Evolutionary conservation across 2,329 filamentous ascomycete species (phyloP).

Genomic region (Plectosphaerella plurivora): DNA sequence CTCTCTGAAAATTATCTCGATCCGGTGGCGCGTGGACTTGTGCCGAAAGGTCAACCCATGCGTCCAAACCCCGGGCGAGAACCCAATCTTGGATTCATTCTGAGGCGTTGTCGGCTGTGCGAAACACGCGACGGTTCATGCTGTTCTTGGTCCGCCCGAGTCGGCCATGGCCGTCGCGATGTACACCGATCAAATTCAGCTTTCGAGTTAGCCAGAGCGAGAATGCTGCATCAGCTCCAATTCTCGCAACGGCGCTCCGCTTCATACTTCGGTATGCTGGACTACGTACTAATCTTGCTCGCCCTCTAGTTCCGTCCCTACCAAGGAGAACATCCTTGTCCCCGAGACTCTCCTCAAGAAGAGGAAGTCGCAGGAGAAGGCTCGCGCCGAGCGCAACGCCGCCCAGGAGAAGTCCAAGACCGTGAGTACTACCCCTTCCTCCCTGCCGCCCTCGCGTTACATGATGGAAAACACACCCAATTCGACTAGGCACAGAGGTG

Average conservation of each 20-base stretch:
- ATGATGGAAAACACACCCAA: conserved; percentile 85
- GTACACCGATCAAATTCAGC: conserved; percentile 78
- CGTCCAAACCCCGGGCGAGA: conserved; percentile 35
- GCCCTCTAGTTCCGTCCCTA: conserved; percentile 74
- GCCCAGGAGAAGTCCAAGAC: conserved; percentile 84
- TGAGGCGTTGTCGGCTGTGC: conserved; percentile 78
- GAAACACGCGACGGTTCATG: neutral
- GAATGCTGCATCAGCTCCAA: conserved; percentile 91
- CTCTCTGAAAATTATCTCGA: conserved; percentile 75
- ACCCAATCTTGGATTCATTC: conserved; percentile 44
- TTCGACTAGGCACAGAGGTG: conserved; percentile 85
- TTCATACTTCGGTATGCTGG: conserved; percentile 60
- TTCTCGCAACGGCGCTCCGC: conserved; percentile 84
- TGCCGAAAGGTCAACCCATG: conserved; percentile 21
- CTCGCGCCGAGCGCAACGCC: conserved; percentile 80
- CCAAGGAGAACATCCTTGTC: conserved; percentile 91
- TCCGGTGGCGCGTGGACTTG: conserved; percentile 24
- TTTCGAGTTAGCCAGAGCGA: conserved; percentile 83
- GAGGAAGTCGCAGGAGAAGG: conserved; percentile 99
- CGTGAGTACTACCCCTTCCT: conserved; percentile 58
- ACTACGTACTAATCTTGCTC: conserved; percentile 74
- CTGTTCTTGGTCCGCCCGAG: neutral
- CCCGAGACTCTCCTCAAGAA: conserved; percentile 99
- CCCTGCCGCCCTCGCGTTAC: conserved; percentile 13
- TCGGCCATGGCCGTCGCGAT: conserved; percentile 3